These are phyloP conservation scores for Cornus kousa DNA, from an alignment of 148 eudicot species.

Conservation along the genomic window DNA sequence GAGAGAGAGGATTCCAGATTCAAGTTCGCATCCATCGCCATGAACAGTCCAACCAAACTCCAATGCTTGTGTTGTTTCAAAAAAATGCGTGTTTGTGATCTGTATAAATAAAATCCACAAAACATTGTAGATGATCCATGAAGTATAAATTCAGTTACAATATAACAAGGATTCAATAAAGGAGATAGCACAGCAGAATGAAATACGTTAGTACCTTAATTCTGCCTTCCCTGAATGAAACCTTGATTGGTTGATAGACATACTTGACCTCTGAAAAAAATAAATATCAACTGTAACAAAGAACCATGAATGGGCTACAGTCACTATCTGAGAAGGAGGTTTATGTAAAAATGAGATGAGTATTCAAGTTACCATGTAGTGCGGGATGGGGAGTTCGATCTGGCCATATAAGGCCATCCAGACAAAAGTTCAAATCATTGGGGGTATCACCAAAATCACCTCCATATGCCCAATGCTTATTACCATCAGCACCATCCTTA, in stretches of 20 bases:
- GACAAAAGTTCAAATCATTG: slow-evolving; percentile 87
- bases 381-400: slow-evolving; percentile 97
- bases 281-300: neutral
- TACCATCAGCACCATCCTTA: slow-evolving; percentile 70
- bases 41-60: slow-evolving; percentile 62
- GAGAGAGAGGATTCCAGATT: slow-evolving; percentile 55
- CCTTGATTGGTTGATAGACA: slow-evolving; percentile 93
- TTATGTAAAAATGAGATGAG: neutral
- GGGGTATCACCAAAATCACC: slow-evolving; percentile 96
- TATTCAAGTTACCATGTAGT: slow-evolving; percentile 58
- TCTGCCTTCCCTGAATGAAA: slow-evolving; percentile 56
- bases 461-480: slow-evolving; percentile 92
- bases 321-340: neutral
- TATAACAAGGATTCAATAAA: neutral
- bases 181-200: slow-evolving; percentile 1
- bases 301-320: neutral
- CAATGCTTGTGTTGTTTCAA: slow-evolving; percentile 58
- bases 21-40: slow-evolving; percentile 87
- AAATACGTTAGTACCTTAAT: slow-evolving; percentile 54
- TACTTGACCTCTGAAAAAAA: slow-evolving; percentile 74
- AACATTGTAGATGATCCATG: slow-evolving; percentile 51
- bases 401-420: slow-evolving; percentile 90
- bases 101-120: slow-evolving; percentile 6
- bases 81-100: slow-evolving; percentile 78
- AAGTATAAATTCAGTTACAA: slow-evolving; percentile 4